phyloP scores from a whole-genome alignment of 2,329 filamentous ascomycete species.

The Fusarium staphyleae region DNA sequence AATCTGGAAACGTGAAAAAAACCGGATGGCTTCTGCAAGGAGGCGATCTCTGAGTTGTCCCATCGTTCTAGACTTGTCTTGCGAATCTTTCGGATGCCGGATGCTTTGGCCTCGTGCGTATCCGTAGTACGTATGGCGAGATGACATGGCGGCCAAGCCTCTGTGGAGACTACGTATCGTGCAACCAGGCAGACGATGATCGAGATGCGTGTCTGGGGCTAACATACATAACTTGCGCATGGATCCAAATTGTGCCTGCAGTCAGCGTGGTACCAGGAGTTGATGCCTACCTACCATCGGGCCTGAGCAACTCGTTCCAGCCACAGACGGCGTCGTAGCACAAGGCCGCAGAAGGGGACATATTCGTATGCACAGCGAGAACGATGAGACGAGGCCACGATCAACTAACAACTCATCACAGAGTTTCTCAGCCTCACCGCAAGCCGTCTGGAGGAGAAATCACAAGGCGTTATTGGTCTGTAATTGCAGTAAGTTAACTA shows the following conservation, averaged over 20 bases:
- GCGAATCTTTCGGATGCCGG: constrained; percentile 4
- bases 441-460: background rate
- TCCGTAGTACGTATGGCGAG: background rate
- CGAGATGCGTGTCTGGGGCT: constrained; percentile 4
- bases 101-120: background rate
- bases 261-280: constrained; percentile 27
- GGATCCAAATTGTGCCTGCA: constrained; percentile 4
- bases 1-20: background rate
- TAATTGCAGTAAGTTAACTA: constrained; percentile 9
- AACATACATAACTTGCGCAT: background rate
- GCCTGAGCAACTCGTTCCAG: constrained; percentile 31
- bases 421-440: constrained; percentile 11
- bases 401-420: background rate
- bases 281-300: constrained; percentile 9
- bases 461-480: background rate
- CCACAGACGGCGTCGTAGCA: constrained; percentile 8
- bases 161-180: background rate
- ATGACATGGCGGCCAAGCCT: constrained; percentile 13
- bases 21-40: background rate
- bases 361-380: background rate
- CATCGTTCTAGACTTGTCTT: constrained; percentile 12
- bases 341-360: constrained; percentile 6
- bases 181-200: background rate
- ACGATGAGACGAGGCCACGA: background rate
- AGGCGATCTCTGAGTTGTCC: background rate